Percentiles rank a stretch among this genome's conserved stretches.
Evolutionary conservation across 2,329 filamentous ascomycete genomes (phyloP).

Genomic region (Fusarium sp.): DNA sequence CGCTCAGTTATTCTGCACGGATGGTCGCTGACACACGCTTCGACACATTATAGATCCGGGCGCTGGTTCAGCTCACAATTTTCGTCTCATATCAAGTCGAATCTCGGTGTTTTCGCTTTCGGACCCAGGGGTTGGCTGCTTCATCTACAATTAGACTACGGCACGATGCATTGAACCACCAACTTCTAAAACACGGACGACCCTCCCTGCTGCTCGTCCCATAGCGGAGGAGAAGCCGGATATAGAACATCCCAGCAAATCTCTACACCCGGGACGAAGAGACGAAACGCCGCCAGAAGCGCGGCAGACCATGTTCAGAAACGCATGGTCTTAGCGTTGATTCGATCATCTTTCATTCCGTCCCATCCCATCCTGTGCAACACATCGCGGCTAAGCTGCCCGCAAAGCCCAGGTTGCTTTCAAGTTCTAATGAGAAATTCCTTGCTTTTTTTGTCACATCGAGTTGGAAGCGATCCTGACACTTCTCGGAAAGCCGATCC

Average conservation of each 20-base stretch:
- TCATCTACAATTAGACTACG: slow-evolving; percentile 15
- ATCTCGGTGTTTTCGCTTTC: slow-evolving; percentile 24
- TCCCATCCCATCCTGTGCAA: slow-evolving; percentile 9
- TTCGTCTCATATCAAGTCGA: slow-evolving; percentile 43
- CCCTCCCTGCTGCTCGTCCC: slow-evolving; percentile 20
- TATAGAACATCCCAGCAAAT: slow-evolving; percentile 34
- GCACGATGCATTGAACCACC: slow-evolving; percentile 23
- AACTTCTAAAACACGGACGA: slow-evolving; percentile 37
- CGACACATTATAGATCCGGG: slow-evolving; percentile 43
- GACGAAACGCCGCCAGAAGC: slow-evolving; percentile 41
- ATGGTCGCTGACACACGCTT: slow-evolving; percentile 40
- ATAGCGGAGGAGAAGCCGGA: slow-evolving; percentile 28
- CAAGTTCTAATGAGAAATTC: not conserved
- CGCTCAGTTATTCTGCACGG: slow-evolving; percentile 26
- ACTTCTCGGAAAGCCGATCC: slow-evolving; percentile 37
- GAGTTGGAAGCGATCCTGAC: slow-evolving; percentile 36
- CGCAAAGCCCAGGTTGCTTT: slow-evolving; percentile 17
- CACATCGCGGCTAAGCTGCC: slow-evolving; percentile 26
- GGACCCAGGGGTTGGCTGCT: slow-evolving; percentile 17
- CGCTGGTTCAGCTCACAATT: slow-evolving; percentile 36
- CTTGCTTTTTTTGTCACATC: slow-evolving; percentile 1
- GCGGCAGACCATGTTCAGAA: slow-evolving; percentile 37
- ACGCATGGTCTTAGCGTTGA: slow-evolving; percentile 16
- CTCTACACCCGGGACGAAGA: slow-evolving; percentile 33
- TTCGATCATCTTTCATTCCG: slow-evolving; percentile 23